Conservation (phyloP, 2,329 filamentous ascomycete genomes). For the Trichothecium sympodiale region DNA sequence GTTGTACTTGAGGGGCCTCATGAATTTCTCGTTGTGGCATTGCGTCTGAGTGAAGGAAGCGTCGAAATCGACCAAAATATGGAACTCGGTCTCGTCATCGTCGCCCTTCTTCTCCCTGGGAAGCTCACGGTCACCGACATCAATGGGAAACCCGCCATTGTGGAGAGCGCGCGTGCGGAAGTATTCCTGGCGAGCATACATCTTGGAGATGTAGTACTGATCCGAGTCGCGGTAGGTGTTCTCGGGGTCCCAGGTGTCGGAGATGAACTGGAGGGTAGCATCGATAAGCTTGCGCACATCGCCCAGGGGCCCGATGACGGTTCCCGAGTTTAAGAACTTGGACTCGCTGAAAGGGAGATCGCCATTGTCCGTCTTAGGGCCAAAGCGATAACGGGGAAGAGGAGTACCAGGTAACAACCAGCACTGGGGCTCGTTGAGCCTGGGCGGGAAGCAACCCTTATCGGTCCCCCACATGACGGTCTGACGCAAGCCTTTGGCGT, state of each 20-base stretch:
- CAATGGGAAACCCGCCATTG: too few relatives aligned
- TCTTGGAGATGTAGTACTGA: constrained; percentile 30
- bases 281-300: constrained; percentile 16
- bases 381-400: constrained; percentile 20
- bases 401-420: constrained; percentile 25
- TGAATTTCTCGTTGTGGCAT: constrained; percentile 33
- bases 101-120: constrained; percentile 9
- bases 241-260: constrained; percentile 11
- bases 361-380: constrained; percentile 21
- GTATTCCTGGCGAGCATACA: constrained; percentile 31
- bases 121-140: constrained; percentile 10
- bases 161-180: constrained; percentile 13
- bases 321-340: constrained; percentile 33
- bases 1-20: constrained; percentile 31
- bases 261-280: constrained; percentile 13
- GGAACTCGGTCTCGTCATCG: constrained; percentile 16
- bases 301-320: constrained; percentile 27
- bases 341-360: constrained; percentile 19
- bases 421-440: constrained; percentile 24
- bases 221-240: constrained; percentile 25
- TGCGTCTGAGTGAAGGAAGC: constrained; percentile 36
- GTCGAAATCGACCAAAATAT: constrained; percentile 17
- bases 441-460: constrained; percentile 30
- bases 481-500: constrained; percentile 20
- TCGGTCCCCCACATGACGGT: constrained; percentile 33